Evolutionary conservation across 2,329 filamentous ascomycete species (phyloP).

Genomic region (Bertia moriformis): DNA sequence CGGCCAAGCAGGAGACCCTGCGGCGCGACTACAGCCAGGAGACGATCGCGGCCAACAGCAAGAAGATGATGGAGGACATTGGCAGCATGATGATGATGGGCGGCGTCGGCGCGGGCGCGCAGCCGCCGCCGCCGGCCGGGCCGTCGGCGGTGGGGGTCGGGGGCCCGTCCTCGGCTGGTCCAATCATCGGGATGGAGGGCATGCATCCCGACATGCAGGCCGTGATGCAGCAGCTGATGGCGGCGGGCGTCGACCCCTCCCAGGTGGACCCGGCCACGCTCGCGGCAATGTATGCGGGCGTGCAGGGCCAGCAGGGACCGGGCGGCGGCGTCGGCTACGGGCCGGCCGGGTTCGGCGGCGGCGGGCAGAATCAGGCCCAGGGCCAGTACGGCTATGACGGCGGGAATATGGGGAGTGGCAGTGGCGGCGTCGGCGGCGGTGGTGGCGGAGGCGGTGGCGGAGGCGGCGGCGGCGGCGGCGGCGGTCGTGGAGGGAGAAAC

Average conservation of each 20-base stretch:
- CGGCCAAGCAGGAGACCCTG: slow-evolving; percentile 70
- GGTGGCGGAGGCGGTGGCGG: slow-evolving; percentile 2
- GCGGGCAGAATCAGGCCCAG: too few relatives aligned
- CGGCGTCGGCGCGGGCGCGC: slow-evolving; percentile 13
- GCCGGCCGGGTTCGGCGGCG: slow-evolving; percentile 32
- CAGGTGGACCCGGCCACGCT: slow-evolving; percentile 49
- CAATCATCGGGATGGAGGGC: slow-evolving; percentile 44
- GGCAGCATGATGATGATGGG: slow-evolving; percentile 50
- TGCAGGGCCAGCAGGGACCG: slow-evolving; percentile 30
- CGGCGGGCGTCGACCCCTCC: slow-evolving; percentile 46
- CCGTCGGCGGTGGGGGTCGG: slow-evolving; percentile 21
- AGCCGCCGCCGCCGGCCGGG: slow-evolving; percentile 3
- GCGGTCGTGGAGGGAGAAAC: too few relatives aligned
- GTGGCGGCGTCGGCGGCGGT: slow-evolving; percentile 8
- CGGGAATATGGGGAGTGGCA: slow-evolving; percentile 13
- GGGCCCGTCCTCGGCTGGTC: slow-evolving; percentile 17
- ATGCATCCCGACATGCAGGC: slow-evolving; percentile 52
- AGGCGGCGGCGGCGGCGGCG: too few relatives aligned
- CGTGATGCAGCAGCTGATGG: slow-evolving; percentile 61
- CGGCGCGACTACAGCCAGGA: slow-evolving; percentile 62
- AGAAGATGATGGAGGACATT: slow-evolving; percentile 67
- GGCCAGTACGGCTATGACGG: slow-evolving; percentile 24
- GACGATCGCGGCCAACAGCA: slow-evolving; percentile 45
- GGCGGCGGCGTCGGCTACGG: too few relatives aligned
- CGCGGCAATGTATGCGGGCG: slow-evolving; percentile 43